These are phyloP conservation scores for Plantago ovata DNA, from an alignment of 257 asterid genomes.

Conservation along the genomic window DNA sequence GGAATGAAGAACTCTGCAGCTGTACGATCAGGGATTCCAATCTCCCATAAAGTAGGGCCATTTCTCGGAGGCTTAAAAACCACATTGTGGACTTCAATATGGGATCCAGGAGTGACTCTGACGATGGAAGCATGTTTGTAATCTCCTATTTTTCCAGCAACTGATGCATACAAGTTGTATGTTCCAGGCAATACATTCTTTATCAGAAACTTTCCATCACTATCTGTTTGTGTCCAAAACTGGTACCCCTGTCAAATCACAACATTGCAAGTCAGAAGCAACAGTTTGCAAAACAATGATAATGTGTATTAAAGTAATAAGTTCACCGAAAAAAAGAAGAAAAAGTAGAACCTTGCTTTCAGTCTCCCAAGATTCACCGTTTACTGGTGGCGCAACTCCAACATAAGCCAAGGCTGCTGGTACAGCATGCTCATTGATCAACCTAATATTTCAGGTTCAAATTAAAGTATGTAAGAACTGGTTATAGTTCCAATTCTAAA, in stretches of 20 bases:
- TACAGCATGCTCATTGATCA: constrained; percentile 16
- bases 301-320: no score
- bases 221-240: constrained; percentile 53
- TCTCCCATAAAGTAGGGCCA: constrained; percentile 74
- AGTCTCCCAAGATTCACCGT: constrained; percentile 63
- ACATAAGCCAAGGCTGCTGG: constrained; percentile 46
- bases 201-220: constrained; percentile 39
- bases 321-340: no score
- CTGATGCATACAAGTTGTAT: constrained; percentile 54
- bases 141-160: constrained; percentile 55
- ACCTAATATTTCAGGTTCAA: constrained; percentile 25
- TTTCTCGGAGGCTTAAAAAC: constrained; percentile 49
- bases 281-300: no score
- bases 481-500: no score
- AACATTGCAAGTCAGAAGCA: no score
- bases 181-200: constrained; percentile 41
- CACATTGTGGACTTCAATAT: constrained; percentile 17
- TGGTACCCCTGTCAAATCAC: constrained; percentile 46
- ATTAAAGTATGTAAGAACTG: no score
- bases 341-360: constrained; percentile 90
- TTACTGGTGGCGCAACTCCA: constrained; percentile 58
- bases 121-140: constrained; percentile 40
- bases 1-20: constrained; percentile 74
- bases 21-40: constrained; percentile 59
- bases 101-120: constrained; percentile 31